Base-by-base conservation (phyloP, 805 yeast species). In the Saccharomycopsis synnaedendra region DNA sequence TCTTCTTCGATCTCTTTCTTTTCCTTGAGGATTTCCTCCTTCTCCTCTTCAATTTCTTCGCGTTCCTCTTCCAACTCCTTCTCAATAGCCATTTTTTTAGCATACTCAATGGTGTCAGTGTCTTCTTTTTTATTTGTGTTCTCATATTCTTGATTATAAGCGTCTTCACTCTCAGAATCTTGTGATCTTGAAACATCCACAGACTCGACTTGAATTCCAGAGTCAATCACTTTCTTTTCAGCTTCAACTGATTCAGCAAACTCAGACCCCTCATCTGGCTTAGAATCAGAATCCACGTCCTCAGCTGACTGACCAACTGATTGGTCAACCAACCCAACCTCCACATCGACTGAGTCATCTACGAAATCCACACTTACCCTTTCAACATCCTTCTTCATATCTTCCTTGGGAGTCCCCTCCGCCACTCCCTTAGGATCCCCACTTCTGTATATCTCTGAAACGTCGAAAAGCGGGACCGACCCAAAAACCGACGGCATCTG, bases 11-110 rank as follows among this genome's bases (percentile, higher is more conserved):
- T n/a, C 8, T 8, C 10, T n/a, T 34, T n/a, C 36, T 34, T n/a
- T 9, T 8, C 8, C n/a, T 34, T 34, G 2, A 9, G 29, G 59
- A 54, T 36, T 56, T 51, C 47, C 57, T 57, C 46, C 36, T 9
- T 9, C 41, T 39, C 41, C 11, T 39, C 3, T 8, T 39, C 41
- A 2, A 19, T 54, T 57, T 42, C 52, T 45, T 29, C 55, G 53
- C 50, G 52, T 55, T 43, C 55, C 51, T 28, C 51, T 55, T 32
- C 54, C 54, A 11, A 27, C 10, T 29, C 4, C 8, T 9, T 32
- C 6, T 8, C 19, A 6, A 7, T 5, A 7, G n/a, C 45, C 36
- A 7, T 36, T 3, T 6, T 8, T 35, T 19, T 19, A 19, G 19
- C 19, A 19, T 19, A 19, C 19, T 19, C 19, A 19, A 19, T 19